These are phyloP conservation scores for Silene conica DNA, from an alignment of 148 eudicot species.

Conservation along the genomic window DNA sequence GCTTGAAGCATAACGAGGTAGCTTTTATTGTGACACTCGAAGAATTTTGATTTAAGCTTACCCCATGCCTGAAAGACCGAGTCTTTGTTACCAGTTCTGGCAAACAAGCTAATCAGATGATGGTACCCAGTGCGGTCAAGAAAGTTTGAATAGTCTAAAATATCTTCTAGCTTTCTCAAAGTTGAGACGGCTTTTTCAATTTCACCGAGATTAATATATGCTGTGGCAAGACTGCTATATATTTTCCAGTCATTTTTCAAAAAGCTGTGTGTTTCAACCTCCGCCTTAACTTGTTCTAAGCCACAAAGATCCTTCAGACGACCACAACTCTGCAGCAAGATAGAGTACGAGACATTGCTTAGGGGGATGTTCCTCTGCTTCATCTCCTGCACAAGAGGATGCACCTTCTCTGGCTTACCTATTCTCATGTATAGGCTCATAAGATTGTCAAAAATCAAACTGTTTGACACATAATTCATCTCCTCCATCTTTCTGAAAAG, in stretches of 20 bases:
- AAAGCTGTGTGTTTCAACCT: conserved; percentile 32
- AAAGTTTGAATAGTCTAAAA: conserved; percentile 16
- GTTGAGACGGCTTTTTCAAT: conserved; percentile 47
- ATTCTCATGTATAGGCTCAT: conserved; percentile 50
- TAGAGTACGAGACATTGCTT: conserved; percentile 32
- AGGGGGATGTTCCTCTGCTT: conserved; percentile 42
- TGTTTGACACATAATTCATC: conserved; percentile 24
- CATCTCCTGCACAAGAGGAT: conserved; percentile 53
- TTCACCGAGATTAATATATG: conserved; percentile 42
- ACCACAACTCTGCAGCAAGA: conserved; percentile 52
- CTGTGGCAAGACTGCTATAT: conserved; percentile 50
- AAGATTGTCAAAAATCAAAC: conserved; percentile 43
- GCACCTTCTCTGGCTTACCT: conserved; percentile 63
- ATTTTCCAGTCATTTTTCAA: conserved; percentile 43
- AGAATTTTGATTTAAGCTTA: conserved; percentile 38
- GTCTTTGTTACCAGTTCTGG: conserved; percentile 34
- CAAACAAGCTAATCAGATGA: conserved; percentile 53
- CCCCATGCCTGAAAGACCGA: conserved; percentile 55
- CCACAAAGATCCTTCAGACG: conserved; percentile 49
- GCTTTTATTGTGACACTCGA: conserved; percentile 33
- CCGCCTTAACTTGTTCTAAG: conserved; percentile 56
- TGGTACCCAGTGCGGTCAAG: conserved; percentile 38
- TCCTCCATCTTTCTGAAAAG: conserved; percentile 58
- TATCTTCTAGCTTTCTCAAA: conserved; percentile 41
- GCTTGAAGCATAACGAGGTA: conserved; percentile 51